These are phyloP conservation scores for Botryotinia globosa DNA, from an alignment of 2,329 filamentous ascomycete species.

Conservation along the genomic window DNA sequence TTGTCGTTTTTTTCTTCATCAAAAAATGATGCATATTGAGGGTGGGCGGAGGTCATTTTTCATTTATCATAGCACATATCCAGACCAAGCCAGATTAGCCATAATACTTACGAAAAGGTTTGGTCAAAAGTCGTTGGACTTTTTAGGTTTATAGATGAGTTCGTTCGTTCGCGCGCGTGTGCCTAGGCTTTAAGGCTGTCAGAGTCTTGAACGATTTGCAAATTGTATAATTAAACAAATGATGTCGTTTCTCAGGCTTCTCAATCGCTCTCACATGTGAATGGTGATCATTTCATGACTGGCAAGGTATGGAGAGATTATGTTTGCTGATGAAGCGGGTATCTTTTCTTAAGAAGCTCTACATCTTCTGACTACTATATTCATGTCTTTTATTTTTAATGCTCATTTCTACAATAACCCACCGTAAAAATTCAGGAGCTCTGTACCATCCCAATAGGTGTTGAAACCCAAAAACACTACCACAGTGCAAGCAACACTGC, in stretches of 20 bases:
- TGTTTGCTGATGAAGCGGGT: not conserved
- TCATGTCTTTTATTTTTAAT: not conserved
- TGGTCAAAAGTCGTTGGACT: not conserved
- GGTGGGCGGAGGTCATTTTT: not conserved
- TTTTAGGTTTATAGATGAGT: not conserved
- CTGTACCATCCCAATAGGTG: slow-evolving; percentile 3
- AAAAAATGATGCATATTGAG: not conserved
- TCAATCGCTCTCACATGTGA: not conserved
- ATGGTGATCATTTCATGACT: not conserved
- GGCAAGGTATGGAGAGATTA: not conserved
- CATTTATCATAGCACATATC: not conserved
- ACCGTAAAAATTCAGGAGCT: not conserved
- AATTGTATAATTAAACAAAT: not conserved
- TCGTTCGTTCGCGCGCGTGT: not conserved
- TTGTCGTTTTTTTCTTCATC: not conserved
- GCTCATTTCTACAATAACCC: not conserved
- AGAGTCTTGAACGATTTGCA: not conserved
- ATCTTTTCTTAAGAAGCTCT: not conserved
- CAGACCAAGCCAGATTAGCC: not conserved
- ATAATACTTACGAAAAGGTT: not conserved
- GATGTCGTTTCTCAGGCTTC: not conserved
- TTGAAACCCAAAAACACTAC: slow-evolving; percentile 7
- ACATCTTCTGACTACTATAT: not conserved
- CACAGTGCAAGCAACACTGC: not conserved
- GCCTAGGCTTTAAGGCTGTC: not conserved